Conservation (phyloP, 208 protist species). For the Leishmania turanica region DNA sequence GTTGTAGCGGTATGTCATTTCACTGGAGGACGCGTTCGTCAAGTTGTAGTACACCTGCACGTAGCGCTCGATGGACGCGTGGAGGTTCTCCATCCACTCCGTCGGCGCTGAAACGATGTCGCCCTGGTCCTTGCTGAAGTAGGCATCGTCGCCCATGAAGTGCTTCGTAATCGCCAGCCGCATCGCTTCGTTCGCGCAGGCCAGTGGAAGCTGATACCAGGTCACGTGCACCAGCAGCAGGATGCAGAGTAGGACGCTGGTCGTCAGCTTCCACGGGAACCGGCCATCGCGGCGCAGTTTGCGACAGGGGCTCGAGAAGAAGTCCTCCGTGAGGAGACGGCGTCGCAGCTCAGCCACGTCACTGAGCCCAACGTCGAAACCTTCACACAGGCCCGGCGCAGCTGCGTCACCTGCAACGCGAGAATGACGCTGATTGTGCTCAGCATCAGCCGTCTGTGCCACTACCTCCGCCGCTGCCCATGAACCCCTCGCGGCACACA, state of each 20-base stretch:
- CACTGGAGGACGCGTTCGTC: slow-evolving; percentile 43
- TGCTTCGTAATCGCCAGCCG: slow-evolving; percentile 44
- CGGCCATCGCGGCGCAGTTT: slow-evolving; percentile 39
- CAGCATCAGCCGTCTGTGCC: background rate
- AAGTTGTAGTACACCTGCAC: slow-evolving; percentile 53
- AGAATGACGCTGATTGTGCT: background rate
- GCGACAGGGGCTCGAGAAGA: slow-evolving; percentile 43
- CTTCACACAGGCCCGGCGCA: background rate
- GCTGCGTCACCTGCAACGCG: background rate
- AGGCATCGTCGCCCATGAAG: slow-evolving; percentile 43
- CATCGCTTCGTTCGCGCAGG: slow-evolving; percentile 42
- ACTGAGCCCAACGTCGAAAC: background rate
- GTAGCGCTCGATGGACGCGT: slow-evolving; percentile 44
- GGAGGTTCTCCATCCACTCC: slow-evolving; percentile 45
- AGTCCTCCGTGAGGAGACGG: slow-evolving; percentile 39
- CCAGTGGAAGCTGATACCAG: slow-evolving; percentile 43
- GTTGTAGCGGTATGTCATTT: slow-evolving; percentile 44
- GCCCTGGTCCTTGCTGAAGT: slow-evolving; percentile 48
- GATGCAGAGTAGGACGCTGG: slow-evolving; percentile 45
- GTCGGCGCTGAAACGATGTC: slow-evolving; percentile 56
- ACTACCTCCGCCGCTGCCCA: background rate
- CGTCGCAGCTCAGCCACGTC: slow-evolving; percentile 25
- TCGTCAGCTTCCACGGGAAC: slow-evolving; percentile 49
- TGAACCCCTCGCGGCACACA: background rate
- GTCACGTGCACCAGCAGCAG: slow-evolving; percentile 37